phyloP scores from a whole-genome alignment of 768 basidiomycete species.

The Lactarius quietus region DNA sequence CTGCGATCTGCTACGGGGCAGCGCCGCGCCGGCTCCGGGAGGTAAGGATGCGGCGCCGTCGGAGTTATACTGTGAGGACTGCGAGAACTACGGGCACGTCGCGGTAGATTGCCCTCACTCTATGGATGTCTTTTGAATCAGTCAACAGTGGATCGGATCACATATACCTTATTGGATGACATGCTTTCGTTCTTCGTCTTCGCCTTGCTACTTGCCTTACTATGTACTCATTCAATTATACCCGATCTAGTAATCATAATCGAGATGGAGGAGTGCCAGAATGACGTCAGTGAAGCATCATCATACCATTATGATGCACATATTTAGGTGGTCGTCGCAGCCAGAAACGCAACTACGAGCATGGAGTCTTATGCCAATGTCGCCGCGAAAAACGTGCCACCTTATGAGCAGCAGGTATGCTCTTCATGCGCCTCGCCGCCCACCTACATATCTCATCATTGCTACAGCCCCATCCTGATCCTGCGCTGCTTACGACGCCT shows the following conservation, averaged over 20 bases:
- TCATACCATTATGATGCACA: too few species aligned
- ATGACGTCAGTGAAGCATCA: slow-evolving; percentile 8
- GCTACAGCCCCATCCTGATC: slow-evolving; percentile 58
- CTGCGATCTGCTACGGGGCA: slow-evolving; percentile 65
- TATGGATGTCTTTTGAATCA: slow-evolving; percentile 74
- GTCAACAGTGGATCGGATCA: not conserved
- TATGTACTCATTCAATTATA: slow-evolving; percentile 8
- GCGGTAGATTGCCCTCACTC: slow-evolving; percentile 82
- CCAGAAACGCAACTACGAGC: not conserved
- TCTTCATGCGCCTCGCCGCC: not conserved
- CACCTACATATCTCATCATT: slow-evolving; percentile 12
- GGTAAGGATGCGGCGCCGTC: slow-evolving; percentile 24
- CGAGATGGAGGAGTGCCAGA: not conserved
- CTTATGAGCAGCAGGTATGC: slow-evolving; percentile 4
- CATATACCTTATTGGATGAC: too few species aligned
- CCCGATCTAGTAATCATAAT: slow-evolving; percentile 10
- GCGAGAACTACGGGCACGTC: slow-evolving; percentile 74
- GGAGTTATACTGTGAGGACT: slow-evolving; percentile 69
- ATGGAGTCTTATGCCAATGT: slow-evolving; percentile 9
- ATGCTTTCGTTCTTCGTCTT: slow-evolving; percentile 3
- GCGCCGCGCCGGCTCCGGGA: slow-evolving; percentile 39
- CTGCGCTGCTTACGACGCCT: slow-evolving; percentile 52
- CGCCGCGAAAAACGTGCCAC: slow-evolving; percentile 1
- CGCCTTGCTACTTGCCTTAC: not conserved
- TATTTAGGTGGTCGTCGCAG: too few species aligned